These are phyloP conservation scores for Striga asiatica DNA, from an alignment of 257 asterid species.

Conservation along the genomic window DNA sequence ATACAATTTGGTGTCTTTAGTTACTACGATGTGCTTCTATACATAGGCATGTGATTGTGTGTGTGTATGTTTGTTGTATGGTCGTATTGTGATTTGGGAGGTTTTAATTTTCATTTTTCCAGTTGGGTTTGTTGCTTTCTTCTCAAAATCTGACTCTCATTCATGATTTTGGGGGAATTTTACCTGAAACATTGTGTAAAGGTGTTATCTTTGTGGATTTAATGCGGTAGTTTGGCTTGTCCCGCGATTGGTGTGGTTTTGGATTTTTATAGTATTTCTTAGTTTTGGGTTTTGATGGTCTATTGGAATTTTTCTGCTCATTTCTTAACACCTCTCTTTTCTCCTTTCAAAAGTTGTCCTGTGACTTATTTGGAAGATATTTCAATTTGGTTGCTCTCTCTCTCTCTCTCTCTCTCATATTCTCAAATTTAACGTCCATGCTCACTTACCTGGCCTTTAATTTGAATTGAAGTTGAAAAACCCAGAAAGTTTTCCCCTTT, in stretches of 20 bases:
- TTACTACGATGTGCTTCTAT: slow-evolving; percentile 4
- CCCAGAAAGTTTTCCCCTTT: too few species aligned
- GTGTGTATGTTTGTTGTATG: too few species aligned
- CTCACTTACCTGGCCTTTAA: too few species aligned
- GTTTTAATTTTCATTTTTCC: too few species aligned
- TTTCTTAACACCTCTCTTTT: neutral
- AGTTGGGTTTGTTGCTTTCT: too few species aligned
- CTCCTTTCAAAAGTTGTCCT: neutral
- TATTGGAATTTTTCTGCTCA: neutral
- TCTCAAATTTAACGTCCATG: too few species aligned
- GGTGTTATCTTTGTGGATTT: slow-evolving; percentile 15
- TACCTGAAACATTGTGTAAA: neutral
- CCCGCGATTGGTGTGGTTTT: neutral
- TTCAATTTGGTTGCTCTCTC: slow-evolving; percentile 7
- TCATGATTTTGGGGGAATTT: neutral
- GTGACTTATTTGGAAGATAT: too few species aligned
- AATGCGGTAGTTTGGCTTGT: slow-evolving; percentile 4
- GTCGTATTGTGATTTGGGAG: neutral
- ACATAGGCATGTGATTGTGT: neutral
- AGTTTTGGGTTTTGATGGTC: slow-evolving; percentile 12
- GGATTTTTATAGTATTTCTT: slow-evolving; percentile 3
- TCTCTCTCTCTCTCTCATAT: slow-evolving; percentile 6
- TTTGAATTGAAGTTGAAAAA: too few species aligned
- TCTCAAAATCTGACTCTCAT: neutral
- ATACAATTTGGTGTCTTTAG: neutral